A percentile compares a stretch with the other conserved stretches of the same genome.
phyloP scores from a whole-genome alignment of 345 rosid genomes.

The Arabidopsis suecica region DNA sequence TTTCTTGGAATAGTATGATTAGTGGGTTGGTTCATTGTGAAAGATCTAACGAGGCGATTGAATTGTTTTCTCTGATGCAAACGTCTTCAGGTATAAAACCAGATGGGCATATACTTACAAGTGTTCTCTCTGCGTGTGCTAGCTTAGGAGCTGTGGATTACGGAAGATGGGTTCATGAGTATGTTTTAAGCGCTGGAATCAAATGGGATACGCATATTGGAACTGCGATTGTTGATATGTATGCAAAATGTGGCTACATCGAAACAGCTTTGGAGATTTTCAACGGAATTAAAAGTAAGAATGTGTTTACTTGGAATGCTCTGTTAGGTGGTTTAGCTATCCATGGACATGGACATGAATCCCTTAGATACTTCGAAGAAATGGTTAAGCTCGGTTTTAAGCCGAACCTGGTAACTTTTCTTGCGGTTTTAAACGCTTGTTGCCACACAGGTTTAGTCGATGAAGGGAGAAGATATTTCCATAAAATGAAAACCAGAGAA shows the following conservation, averaged over 20 bases:
- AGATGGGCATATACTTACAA: conserved; percentile 54
- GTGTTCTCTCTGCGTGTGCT: conserved; percentile 59
- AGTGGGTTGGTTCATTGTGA: conserved; percentile 55
- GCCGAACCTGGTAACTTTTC: conserved; percentile 58
- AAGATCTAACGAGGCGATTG: conserved; percentile 48
- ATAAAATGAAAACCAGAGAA: conserved; percentile 43
- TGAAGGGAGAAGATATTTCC: conserved; percentile 50
- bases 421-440: conserved; percentile 51
- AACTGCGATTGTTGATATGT: conserved; percentile 53
- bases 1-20: conserved; percentile 56
- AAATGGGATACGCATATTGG: conserved; percentile 52
- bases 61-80: conserved; percentile 52
- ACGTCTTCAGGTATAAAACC: conserved; percentile 43
- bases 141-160: conserved; percentile 55
- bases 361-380: conserved; percentile 44
- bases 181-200: conserved; percentile 41
- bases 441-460: conserved; percentile 54
- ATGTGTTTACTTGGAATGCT: conserved; percentile 55
- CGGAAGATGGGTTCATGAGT: conserved; percentile 59
- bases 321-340: conserved; percentile 50
- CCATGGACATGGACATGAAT: conserved; percentile 53
- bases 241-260: conserved; percentile 56
- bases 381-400: conserved; percentile 48
- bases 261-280: conserved; percentile 50
- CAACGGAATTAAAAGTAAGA: conserved; percentile 45